A percentile compares a stretch with the other conserved stretches of the same genome.
Evolutionary conservation across 2,329 filamentous ascomycete species (phyloP).

Genomic region (Tolypocladium pustulatum): DNA sequence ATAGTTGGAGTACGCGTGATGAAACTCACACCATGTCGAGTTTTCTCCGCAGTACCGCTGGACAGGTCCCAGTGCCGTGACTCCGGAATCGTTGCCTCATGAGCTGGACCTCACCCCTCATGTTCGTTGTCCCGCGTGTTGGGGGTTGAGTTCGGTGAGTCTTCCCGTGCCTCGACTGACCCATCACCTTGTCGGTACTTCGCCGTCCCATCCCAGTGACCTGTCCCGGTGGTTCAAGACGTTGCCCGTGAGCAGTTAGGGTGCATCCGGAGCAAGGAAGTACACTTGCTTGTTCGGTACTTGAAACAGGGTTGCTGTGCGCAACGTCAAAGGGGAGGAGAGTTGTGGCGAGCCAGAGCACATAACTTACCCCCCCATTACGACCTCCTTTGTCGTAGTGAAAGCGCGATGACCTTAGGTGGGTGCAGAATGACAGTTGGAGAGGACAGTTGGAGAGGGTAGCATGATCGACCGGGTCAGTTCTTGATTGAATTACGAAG

Average conservation of each 20-base stretch:
- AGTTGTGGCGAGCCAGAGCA: neutral
- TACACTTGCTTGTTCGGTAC: neutral
- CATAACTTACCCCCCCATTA: neutral
- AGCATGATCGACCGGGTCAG: constrained; percentile 4
- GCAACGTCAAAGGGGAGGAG: neutral
- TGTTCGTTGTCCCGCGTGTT: neutral
- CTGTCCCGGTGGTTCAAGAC: no score
- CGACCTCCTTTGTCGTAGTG: neutral
- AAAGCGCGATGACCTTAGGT: neutral
- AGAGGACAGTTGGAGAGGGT: constrained; percentile 1
- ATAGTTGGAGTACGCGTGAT: neutral
- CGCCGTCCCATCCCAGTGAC: neutral
- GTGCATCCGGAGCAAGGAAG: neutral
- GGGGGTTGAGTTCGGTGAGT: neutral
- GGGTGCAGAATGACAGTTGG: neutral
- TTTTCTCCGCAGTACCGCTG: neutral
- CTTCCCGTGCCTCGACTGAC: neutral
- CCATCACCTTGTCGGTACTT: no score
- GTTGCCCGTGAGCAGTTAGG: neutral
- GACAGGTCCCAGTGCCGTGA: neutral
- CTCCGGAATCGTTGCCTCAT: neutral
- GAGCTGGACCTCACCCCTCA: neutral
- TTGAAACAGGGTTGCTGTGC: neutral
- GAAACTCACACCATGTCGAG: neutral
- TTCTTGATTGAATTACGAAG: neutral